A percentile compares a stretch with the other conserved stretches of the same genome.
Evolutionary conservation across 139 green algal genomes (phyloP).

Genomic region (Parachlorella kessleri): DNA sequence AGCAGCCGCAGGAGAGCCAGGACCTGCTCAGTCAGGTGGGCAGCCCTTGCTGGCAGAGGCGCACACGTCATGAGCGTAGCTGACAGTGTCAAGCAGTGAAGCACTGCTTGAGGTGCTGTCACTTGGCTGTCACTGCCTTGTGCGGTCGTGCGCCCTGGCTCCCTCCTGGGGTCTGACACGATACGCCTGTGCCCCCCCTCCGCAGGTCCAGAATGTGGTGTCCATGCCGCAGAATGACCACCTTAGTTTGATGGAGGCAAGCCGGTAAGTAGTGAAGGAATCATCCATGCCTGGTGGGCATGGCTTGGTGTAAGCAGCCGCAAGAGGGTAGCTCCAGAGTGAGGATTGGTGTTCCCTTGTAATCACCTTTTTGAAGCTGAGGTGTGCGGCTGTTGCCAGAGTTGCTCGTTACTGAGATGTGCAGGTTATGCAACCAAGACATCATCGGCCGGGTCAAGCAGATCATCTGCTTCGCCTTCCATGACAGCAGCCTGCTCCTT

Average conservation of each 20-base stretch:
- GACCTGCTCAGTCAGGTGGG: slow-evolving; percentile 88
- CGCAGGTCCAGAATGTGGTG: slow-evolving; percentile 85
- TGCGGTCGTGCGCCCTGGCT: too few species aligned
- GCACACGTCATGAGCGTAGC: too few species aligned
- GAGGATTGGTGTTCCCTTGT: too few species aligned
- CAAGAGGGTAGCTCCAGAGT: too few species aligned
- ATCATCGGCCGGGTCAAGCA: slow-evolving; percentile 91
- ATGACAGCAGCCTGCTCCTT: slow-evolving; percentile 92
- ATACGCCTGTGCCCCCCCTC: not conserved
- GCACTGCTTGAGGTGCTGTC: too few species aligned
- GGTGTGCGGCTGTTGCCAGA: too few species aligned
- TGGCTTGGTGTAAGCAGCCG: not conserved
- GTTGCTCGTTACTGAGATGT: too few species aligned
- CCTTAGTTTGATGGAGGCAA: slow-evolving; percentile 87
- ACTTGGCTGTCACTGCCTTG: too few species aligned
- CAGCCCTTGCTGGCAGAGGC: not conserved
- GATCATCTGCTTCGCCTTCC: slow-evolving; percentile 97
- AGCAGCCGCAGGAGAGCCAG: slow-evolving; percentile 92
- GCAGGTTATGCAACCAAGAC: slow-evolving; percentile 93
- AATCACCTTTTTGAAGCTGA: too few species aligned
- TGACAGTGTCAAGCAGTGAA: too few species aligned
- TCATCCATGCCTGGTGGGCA: not conserved
- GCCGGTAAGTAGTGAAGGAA: slow-evolving; percentile 57
- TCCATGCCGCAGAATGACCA: slow-evolving; percentile 96
- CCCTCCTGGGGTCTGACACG: not conserved